Percentiles rank a stretch among this genome's conserved stretches.
phyloP scores from a whole-genome alignment of 225 moss, liverwort and hornwort species.

The Pseudisothecium myosuroides region DNA sequence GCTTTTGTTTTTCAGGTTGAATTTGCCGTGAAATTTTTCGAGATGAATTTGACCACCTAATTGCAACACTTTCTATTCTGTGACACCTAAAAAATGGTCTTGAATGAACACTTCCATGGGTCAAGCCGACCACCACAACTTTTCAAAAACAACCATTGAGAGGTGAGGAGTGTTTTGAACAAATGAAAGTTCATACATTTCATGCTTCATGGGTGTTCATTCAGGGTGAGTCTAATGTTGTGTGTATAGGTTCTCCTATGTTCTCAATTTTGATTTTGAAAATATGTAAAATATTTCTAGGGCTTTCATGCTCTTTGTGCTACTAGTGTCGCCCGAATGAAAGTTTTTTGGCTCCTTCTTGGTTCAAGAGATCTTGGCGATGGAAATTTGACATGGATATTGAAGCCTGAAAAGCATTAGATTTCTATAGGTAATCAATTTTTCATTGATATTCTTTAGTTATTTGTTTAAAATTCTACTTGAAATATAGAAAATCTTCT shows the following conservation, averaged over 20 bases:
- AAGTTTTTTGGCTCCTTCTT: too few species aligned
- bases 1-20: not conserved
- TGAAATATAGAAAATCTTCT: too few species aligned
- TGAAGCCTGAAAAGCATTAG: too few species aligned
- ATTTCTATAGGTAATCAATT: too few species aligned
- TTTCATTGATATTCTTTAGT: too few species aligned
- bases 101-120: not conserved
- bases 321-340: too few species aligned
- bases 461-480: too few species aligned
- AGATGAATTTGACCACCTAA: too few species aligned
- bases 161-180: not conserved
- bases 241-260: not conserved
- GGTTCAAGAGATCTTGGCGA: too few species aligned
- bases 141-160: not conserved
- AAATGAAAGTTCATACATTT: not conserved
- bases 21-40: not conserved
- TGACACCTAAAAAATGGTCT: too few species aligned
- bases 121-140: not conserved
- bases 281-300: not conserved
- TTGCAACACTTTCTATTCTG: not conserved
- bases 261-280: not conserved
- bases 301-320: accelerated
- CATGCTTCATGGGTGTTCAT: not conserved
- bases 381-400: too few species aligned
- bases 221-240: not conserved